These are phyloP conservation scores for Polysphondylium violaceum DNA, from an alignment of 78 protist species.

Conservation along the genomic window DNA sequence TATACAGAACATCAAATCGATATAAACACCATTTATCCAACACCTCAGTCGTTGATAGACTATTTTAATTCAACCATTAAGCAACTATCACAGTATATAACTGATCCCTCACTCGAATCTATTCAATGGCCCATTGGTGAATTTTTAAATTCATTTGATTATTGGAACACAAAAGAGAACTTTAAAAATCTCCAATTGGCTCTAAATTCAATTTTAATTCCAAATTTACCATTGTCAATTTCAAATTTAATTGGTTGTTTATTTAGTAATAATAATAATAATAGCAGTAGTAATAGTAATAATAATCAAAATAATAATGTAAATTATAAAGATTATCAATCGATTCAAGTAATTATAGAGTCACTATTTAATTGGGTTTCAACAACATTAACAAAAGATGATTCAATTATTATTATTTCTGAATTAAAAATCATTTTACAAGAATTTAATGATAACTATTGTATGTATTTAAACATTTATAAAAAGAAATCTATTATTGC, in stretches of 20 bases:
- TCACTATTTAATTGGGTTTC: constrained; percentile 14
- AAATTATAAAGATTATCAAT: not conserved
- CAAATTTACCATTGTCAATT: constrained; percentile 25
- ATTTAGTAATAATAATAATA: not conserved
- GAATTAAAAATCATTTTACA: constrained; percentile 31
- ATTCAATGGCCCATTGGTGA: constrained; percentile 65
- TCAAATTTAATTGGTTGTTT: not conserved
- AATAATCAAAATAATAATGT: not conserved
- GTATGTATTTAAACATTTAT: not conserved
- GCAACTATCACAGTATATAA: not conserved
- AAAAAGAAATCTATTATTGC: not conserved
- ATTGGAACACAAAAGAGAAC: constrained; percentile 24
- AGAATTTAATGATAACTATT: not conserved
- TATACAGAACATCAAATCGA: not conserved
- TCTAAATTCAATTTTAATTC: not conserved
- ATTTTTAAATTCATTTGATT: not conserved
- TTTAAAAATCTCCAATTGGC: not conserved
- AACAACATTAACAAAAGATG: not conserved
- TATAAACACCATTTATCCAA: not conserved
- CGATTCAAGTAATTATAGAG: constrained; percentile 6
- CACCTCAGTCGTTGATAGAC: constrained; percentile 9
- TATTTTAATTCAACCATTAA: constrained; percentile 28
- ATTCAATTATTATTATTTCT: not conserved
- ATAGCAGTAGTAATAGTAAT: not conserved
- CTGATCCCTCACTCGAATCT: constrained; percentile 10